Percentiles rank a stretch among this genome's conserved stretches.
Evolutionary conservation across 805 yeast genomes (phyloP).

Genomic region (Yamadazyma akitaensis): DNA sequence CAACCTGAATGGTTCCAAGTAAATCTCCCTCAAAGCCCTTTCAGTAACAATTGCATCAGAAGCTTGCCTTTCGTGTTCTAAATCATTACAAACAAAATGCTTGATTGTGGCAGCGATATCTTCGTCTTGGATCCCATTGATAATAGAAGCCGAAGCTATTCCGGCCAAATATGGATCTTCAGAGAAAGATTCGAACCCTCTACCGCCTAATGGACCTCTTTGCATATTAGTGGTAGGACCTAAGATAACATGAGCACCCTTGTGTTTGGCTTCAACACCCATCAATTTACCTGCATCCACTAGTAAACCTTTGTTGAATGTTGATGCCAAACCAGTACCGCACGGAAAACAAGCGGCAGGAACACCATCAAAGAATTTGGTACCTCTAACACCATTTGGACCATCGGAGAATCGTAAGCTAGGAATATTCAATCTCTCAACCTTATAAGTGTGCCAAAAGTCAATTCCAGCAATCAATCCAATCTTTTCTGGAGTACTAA

Average conservation of each 20-base stretch:
- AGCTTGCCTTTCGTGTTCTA: slow-evolving; percentile 52
- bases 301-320: slow-evolving; percentile 51
- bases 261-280: slow-evolving; percentile 52
- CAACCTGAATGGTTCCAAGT: slow-evolving; percentile 60
- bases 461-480: slow-evolving; percentile 39
- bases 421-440: slow-evolving; percentile 43
- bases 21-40: slow-evolving; percentile 63
- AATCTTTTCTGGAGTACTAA: slow-evolving; percentile 30
- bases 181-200: slow-evolving; percentile 60
- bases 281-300: slow-evolving; percentile 48
- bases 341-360: slow-evolving; percentile 61
- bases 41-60: slow-evolving; percentile 50
- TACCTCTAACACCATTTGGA: slow-evolving; percentile 64
- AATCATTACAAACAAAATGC: slow-evolving; percentile 62
- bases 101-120: slow-evolving; percentile 56
- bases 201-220: slow-evolving; percentile 60
- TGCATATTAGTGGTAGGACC: slow-evolving; percentile 49
- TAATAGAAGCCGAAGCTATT: slow-evolving; percentile 44
- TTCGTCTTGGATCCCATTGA: slow-evolving; percentile 53
- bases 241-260: slow-evolving; percentile 43
- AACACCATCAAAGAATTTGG: slow-evolving; percentile 48
- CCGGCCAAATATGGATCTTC: slow-evolving; percentile 56
- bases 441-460: slow-evolving; percentile 48
- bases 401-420: slow-evolving; percentile 52
- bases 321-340: slow-evolving; percentile 58